Percentiles rank a stretch among this genome's conserved stretches.
Conservation (phyloP, 1,139 yeast genomes). For the Kodamaea alishanica region DNA sequence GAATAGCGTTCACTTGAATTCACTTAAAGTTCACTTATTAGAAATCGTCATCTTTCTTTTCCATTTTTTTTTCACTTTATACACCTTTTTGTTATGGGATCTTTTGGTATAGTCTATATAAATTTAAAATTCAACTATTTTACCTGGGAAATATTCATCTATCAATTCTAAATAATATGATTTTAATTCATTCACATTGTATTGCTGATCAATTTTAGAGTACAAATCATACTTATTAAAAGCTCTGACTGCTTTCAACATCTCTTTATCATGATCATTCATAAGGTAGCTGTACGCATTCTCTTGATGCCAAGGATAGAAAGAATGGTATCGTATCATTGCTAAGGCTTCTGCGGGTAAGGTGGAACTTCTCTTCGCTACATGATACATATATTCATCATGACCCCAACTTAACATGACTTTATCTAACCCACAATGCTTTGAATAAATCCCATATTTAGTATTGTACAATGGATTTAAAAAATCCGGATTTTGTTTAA, state of each 20-base stretch:
- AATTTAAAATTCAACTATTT: constrained; percentile 49
- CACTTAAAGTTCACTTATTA: constrained; percentile 2
- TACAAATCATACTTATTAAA: constrained; percentile 69
- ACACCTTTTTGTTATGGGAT: no score
- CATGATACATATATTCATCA: constrained; percentile 73
- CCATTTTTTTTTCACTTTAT: no score
- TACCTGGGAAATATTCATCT: constrained; percentile 63
- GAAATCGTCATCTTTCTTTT: neutral
- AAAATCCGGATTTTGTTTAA: constrained; percentile 57
- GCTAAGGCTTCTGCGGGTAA: constrained; percentile 67
- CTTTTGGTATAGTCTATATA: neutral
- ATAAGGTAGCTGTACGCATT: constrained; percentile 61
- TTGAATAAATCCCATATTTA: constrained; percentile 63
- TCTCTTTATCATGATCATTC: constrained; percentile 60
- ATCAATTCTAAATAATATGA: constrained; percentile 60
- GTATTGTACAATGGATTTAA: constrained; percentile 63
- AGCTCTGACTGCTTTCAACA: constrained; percentile 61
- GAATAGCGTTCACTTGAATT: neutral
- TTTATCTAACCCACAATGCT: constrained; percentile 63
- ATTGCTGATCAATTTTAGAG: constrained; percentile 53
- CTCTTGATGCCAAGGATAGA: constrained; percentile 76
- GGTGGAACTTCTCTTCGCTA: constrained; percentile 60
- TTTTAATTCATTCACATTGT: constrained; percentile 48
- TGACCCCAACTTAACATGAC: constrained; percentile 81
- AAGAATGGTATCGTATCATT: constrained; percentile 72